These are phyloP conservation scores for Porcisia deanei DNA, from an alignment of 208 protist genomes.

Conservation along the genomic window DNA sequence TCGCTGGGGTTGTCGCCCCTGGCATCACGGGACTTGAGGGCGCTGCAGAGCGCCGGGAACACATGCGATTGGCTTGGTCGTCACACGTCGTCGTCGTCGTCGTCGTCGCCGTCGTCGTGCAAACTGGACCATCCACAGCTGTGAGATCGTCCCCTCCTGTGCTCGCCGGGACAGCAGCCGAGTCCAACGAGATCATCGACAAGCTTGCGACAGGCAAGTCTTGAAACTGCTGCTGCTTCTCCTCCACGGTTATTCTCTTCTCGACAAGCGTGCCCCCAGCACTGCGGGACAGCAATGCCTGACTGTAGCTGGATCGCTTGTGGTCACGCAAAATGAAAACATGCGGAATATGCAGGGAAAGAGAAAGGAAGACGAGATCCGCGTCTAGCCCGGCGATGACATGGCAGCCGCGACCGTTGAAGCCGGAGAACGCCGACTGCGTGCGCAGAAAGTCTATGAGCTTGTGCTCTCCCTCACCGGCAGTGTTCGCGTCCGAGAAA, in stretches of 20 bases:
- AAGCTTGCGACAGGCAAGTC: background rate
- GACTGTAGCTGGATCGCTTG: slow-evolving; percentile 35
- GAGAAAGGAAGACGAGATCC: slow-evolving; percentile 98
- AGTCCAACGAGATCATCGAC: slow-evolving; percentile 9
- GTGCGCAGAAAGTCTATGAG: slow-evolving; percentile 89
- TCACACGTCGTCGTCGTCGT: background rate
- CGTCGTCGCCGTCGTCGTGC: background rate
- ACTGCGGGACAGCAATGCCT: slow-evolving; percentile 20
- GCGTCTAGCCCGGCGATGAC: slow-evolving; percentile 98
- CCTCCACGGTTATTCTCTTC: background rate
- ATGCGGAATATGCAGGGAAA: slow-evolving; percentile 94
- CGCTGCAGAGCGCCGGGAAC: background rate
- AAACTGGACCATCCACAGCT: background rate
- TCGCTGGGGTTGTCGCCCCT: background rate
- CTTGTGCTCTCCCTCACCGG: slow-evolving; percentile 98
- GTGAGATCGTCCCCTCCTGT: background rate
- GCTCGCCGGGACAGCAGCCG: background rate
- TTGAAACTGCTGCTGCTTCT: background rate
- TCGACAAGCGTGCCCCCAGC: slow-evolving; percentile 16
- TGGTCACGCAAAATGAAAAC: slow-evolving; percentile 93
- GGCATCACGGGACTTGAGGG: slow-evolving; percentile 1
- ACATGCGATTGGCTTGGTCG: background rate
- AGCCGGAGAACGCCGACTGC: slow-evolving; percentile 73
- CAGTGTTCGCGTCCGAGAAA: slow-evolving; percentile 94
- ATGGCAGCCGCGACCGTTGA: slow-evolving; percentile 86